Evolutionary conservation across 176 grass and related monocot genomes (phyloP).

Genomic region (Zea luxurians): DNA sequence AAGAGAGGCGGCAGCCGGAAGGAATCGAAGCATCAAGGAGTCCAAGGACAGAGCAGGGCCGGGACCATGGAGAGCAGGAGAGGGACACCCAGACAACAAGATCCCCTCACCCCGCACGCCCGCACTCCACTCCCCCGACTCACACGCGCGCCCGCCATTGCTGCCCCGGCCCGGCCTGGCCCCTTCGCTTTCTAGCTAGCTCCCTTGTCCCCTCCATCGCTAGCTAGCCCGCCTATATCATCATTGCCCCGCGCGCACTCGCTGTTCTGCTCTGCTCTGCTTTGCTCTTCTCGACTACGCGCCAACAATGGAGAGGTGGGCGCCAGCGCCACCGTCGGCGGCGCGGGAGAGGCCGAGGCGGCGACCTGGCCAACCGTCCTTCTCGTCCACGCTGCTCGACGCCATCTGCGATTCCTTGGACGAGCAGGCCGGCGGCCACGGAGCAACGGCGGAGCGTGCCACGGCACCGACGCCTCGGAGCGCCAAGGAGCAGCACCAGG

Average conservation of each 20-base stretch:
- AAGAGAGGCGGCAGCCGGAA: slow-evolving; percentile 36
- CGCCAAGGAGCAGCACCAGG: slow-evolving; percentile 32
- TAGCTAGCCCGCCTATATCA: slow-evolving; percentile 26
- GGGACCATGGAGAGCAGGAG: not conserved
- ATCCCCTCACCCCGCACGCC: slow-evolving; percentile 38
- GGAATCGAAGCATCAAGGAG: slow-evolving; percentile 22
- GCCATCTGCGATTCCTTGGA: slow-evolving; percentile 92
- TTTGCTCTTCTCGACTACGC: too few species aligned
- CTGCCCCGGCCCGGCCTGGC: slow-evolving; percentile 17
- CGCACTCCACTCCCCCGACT: slow-evolving; percentile 33
- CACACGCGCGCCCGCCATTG: slow-evolving; percentile 42
- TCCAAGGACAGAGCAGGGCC: not conserved
- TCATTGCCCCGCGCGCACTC: slow-evolving; percentile 8
- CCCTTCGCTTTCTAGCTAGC: slow-evolving; percentile 27
- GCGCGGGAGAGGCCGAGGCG: slow-evolving; percentile 36
- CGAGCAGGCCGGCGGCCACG: slow-evolving; percentile 41
- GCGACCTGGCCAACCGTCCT: slow-evolving; percentile 39
- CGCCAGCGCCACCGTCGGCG: slow-evolving; percentile 30
- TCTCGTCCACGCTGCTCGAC: slow-evolving; percentile 91
- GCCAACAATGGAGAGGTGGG: slow-evolving; percentile 26
- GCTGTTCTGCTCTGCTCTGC: not conserved
- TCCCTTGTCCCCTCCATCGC: slow-evolving; percentile 7
- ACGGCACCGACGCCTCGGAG: not conserved
- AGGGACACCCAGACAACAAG: slow-evolving; percentile 23
- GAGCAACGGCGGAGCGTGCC: slow-evolving; percentile 8